Evolutionary conservation across 805 yeast species (phyloP), one percentile per base, ranked within the genome.

Genomic region (Kodamaea lidongshanica): DNA sequence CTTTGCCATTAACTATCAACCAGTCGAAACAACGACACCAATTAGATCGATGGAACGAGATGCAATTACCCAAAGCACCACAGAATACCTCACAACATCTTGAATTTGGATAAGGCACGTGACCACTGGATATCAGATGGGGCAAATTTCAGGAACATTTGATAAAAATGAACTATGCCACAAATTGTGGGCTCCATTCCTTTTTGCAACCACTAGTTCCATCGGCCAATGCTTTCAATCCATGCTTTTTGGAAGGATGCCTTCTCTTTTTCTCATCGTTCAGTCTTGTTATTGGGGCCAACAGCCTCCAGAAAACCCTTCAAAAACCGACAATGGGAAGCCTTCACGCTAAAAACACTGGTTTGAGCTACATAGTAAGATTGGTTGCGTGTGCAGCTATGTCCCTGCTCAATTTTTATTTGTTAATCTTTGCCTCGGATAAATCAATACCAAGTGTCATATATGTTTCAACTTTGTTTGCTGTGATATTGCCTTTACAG

Each of bases 141-240:
- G n/a, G n/a, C n/a, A n/a, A n/a, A n/a, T n/a, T n/a, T n/a, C n/a
- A n/a, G n/a, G n/a, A n/a, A n/a, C n/a, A n/a, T n/a, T n/a, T n/a
- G n/a, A n/a, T n/a, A 8, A n/a, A 19, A 19, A 19, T 19, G 21
- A n/a, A 19, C 10, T 8, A 8, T n/a, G 10, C 21, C 10, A 19
- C n/a, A 5, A 25, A 25, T 6, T 46, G 53, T 32, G 50, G 52
- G 2, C 14, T 26, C 6, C 16, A 16, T 11, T 41, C 46, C 11
- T 22, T 49, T 1, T 32, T 32, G 10, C 30, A 28, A 19, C 54
- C 54, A 7, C 44, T 56, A 29, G 49, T 45, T 3, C 47, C 54
- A 4, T 32, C 39, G 10, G 56, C 44, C 11, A 58, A 58, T 33
- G 57, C 65, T 0, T 56, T 58, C 40, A 56, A 56, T 25, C 65